A percentile compares a stretch with the other conserved stretches of the same genome.
Evolutionary conservation across 306 rosid species (phyloP).

Genomic region (Sphenostylis stenocarpa): DNA sequence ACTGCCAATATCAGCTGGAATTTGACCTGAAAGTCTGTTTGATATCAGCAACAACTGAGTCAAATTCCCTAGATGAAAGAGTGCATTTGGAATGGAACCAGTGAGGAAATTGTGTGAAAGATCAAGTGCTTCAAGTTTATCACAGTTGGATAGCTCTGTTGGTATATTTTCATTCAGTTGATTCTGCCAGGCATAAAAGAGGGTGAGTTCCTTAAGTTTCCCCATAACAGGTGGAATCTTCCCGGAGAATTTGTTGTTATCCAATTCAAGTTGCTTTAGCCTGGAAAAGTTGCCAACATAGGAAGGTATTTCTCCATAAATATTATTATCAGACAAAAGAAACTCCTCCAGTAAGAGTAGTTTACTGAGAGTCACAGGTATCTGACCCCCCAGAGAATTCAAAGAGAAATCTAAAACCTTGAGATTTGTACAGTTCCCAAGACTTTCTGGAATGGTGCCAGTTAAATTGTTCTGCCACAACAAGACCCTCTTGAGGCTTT

Average conservation of each 20-base stretch:
- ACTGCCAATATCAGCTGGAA: slow-evolving; percentile 76
- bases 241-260: slow-evolving; percentile 81
- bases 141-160: slow-evolving; percentile 64
- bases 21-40: slow-evolving; percentile 71
- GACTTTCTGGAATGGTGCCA: slow-evolving; percentile 62
- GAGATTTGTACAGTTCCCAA: slow-evolving; percentile 71
- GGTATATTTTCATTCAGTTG: slow-evolving; percentile 81
- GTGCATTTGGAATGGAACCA: slow-evolving; percentile 68
- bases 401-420: slow-evolving; percentile 77
- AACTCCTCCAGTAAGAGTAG: slow-evolving; percentile 71
- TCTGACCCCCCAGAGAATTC: slow-evolving; percentile 71
- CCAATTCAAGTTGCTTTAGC: slow-evolving; percentile 84
- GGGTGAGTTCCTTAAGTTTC: slow-evolving; percentile 66
- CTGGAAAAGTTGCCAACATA: slow-evolving; percentile 72
- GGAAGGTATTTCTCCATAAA: slow-evolving; percentile 73
- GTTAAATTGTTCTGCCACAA: slow-evolving; percentile 84
- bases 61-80: slow-evolving; percentile 78
- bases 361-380: slow-evolving; percentile 58
- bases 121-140: slow-evolving; percentile 88
- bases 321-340: slow-evolving; percentile 67
- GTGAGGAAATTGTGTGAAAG: slow-evolving; percentile 82
- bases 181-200: slow-evolving; percentile 94
- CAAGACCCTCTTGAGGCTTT: slow-evolving; percentile 64
- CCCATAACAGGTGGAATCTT: slow-evolving; percentile 77
- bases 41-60: slow-evolving; percentile 83